A percentile compares a stretch with the other conserved stretches of the same genome.
These are phyloP conservation scores for Thraustochytrium striatum DNA, from an alignment of 352 stramenopile species.

Conservation along the genomic window DNA sequence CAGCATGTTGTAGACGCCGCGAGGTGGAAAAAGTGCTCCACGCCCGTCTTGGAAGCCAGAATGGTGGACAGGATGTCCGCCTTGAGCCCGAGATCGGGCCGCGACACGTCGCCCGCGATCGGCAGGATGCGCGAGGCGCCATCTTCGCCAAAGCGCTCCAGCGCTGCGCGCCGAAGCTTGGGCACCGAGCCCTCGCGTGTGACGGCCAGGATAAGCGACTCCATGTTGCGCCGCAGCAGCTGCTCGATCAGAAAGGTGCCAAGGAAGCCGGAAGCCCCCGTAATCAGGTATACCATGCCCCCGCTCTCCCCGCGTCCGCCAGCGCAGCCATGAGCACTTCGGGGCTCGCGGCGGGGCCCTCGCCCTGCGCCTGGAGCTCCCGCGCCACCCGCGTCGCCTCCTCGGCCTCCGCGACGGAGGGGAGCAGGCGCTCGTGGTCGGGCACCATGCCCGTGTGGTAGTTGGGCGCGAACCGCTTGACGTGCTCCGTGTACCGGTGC, in stretches of 20 bases:
- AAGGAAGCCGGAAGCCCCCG: not conserved
- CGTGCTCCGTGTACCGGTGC: slow-evolving; percentile 30
- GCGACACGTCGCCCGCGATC: not conserved
- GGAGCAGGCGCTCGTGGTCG: not conserved
- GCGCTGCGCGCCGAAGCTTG: slow-evolving; percentile 2
- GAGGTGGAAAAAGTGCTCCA: slow-evolving; percentile 36
- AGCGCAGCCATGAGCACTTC: not conserved
- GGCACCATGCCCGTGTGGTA: not conserved
- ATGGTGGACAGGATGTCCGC: too few species aligned
- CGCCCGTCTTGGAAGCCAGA: slow-evolving; percentile 4
- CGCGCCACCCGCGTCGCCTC: not conserved
- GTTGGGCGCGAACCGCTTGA: slow-evolving; percentile 2
- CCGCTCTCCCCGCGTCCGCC: not conserved
- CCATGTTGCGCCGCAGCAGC: slow-evolving; percentile 4
- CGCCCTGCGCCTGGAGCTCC: not conserved
- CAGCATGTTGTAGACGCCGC: not conserved
- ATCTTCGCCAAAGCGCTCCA: slow-evolving; percentile 2
- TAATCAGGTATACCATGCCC: slow-evolving; percentile 14
- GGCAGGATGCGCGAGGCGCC: not conserved
- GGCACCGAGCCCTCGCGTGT: not conserved
- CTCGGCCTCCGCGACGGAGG: not conserved
- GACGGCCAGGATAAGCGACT: not conserved
- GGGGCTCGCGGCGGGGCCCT: not conserved
- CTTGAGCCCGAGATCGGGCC: not conserved
- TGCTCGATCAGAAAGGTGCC: slow-evolving; percentile 18